Conservation (phyloP, 495 filamentous ascomycete species). For the Hyaloscypha hepaticicola region DNA sequence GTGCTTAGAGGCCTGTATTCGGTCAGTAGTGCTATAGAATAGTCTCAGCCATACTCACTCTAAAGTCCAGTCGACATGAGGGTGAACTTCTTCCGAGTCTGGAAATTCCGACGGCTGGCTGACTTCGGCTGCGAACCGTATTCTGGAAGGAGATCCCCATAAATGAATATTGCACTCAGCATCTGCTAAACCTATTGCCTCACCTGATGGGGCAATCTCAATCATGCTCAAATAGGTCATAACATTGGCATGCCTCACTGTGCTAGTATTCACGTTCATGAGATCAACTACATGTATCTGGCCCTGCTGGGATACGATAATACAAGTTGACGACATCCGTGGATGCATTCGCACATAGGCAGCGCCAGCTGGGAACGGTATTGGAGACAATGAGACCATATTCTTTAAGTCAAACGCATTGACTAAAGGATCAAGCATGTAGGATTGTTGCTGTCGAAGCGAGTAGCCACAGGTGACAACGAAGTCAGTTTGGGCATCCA, state of each 20-base stretch:
- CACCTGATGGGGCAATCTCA: conserved; percentile 87
- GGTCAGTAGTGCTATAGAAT: not conserved
- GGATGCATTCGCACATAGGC: conserved; percentile 96
- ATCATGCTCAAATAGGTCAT: conserved; percentile 65
- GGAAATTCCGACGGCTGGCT: conserved; percentile 76
- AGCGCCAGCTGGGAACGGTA: conserved; percentile 87
- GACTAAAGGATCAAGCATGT: conserved; percentile 82
- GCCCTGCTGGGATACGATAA: conserved; percentile 84
- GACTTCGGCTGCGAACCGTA: conserved; percentile 86
- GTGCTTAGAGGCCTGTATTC: conserved; percentile 68
- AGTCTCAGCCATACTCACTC: conserved; percentile 56
- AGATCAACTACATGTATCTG: conserved; percentile 94
- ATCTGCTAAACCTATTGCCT: conserved; percentile 82
- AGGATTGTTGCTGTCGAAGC: conserved; percentile 44
- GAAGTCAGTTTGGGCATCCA: conserved; percentile 91
- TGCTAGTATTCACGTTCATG: conserved; percentile 88
- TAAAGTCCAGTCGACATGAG: conserved; percentile 60
- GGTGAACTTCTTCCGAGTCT: conserved; percentile 52
- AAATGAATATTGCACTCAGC: conserved; percentile 75
- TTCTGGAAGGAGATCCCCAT: conserved; percentile 88
- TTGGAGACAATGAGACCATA: conserved; percentile 76
- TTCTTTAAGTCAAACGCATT: conserved; percentile 94
- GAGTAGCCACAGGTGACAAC: conserved; percentile 96
- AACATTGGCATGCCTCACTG: conserved; percentile 82
- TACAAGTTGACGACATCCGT: conserved; percentile 85